Base-by-base conservation (phyloP, 305 asterid genomes). In the Solanum chacoense region DNA sequence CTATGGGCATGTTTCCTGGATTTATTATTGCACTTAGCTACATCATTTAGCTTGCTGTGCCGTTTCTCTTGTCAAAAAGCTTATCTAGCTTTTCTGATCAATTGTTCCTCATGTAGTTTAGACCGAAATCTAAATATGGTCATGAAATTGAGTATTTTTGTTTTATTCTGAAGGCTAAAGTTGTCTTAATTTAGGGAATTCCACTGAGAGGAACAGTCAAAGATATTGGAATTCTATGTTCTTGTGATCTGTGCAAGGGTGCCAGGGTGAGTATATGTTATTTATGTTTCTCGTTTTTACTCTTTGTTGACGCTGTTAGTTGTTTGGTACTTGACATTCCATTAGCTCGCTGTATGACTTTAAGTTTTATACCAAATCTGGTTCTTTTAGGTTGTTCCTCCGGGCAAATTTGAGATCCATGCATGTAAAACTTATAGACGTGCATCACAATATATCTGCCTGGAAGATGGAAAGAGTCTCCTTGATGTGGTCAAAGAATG, bases 401-500 rank as follows among this genome's bases (percentile, higher is more conserved):
- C 99, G 85, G 94, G 98, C 89, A 94, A 96, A 87, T 97, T 97
- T 94, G 99, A 97, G 93, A 95, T 96, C 84, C 99, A 97, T 92
- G 99, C 99, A 40, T 93, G 98, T 91, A 96, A 94, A 90, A 91
- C 98, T 59, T 96, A 97, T 91, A 95, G 98, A 91, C 99, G 98
- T 32, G 99, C 99, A 85, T 93, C 99, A 71, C 96, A 95, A 87
- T 95, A 96, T 92, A 95, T 97, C 87, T 97, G 98, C 93, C 91
- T 97, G 73, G 99, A 96, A 91, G 95, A 97, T 79, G 99, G 99
- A 45, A 97, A 95, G 90, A 96, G 99, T 89, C 98, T 97, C 88
- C 92, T 96, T 91, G 99, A 97, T 88, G 97, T 96, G 91, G 98
- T 97, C 93, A 95, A 95, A 92, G 99, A 95, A 91, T 95, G 98